Base-by-base conservation (phyloP, 345 rosid genomes). In the Brassica cretica region DNA sequence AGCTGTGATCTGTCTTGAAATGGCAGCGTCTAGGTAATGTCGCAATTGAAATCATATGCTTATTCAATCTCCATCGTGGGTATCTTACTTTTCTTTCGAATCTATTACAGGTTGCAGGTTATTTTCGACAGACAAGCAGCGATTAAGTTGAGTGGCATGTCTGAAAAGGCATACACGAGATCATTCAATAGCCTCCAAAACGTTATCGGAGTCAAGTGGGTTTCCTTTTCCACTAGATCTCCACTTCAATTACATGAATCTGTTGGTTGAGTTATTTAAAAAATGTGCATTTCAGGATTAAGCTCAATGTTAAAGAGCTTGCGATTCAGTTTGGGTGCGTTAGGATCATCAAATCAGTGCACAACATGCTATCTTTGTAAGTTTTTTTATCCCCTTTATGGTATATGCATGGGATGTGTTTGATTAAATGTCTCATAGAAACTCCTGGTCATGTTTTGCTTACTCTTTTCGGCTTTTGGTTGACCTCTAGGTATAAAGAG, bases 301-400 rank as follows among this genome's bases (percentile, higher is more conserved):
- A 88, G 53, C 71, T 94, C 68, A 96, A 90, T 81, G 59, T 88
- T 2, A 89, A 93, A 72, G 93, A 93, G 68, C 71, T 94, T 71
- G 99, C 91, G 49, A 82, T 95, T 84, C 97, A 86, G 51, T 95
- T 95, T 74, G 99, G 98, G 1, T 95, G 98, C 61, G 87, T 93
- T 24, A 84, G 98, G 85, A 89, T 95, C n/a, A 90, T 95, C 66
- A 93, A 93, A 75, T 84, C 87, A 1, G 98, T 91, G 78, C 85
- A 83, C 66, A 89, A 85, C 59, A 90, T 91, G 32, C 46, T 92
- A 25, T 86, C 96, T 37, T 73, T 84, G 94, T 93, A 90, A 90
- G 96, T 10, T 16, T 10, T 0, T 4, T 14, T n/a, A 14, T n/a
- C 2, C 14, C 7, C 33, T 75, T 55, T 59, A 4, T 4, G 25